Base-by-base conservation (phyloP, 768 basidiomycete genomes). In the Hydnum rufescens region DNA sequence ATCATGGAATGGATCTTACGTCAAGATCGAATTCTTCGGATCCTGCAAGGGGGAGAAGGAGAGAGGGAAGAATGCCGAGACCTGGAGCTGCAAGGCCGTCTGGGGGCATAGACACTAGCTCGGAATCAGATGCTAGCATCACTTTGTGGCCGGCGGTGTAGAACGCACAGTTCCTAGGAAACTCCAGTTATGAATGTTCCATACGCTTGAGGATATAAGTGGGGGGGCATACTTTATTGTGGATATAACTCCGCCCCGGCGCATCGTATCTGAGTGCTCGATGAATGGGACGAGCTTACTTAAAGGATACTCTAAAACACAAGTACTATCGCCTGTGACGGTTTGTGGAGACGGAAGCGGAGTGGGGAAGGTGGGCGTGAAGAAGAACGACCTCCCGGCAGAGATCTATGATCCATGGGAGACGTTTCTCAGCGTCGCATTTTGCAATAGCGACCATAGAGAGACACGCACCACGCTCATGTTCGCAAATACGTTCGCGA, bases 21-120 rank as follows among this genome's bases (percentile, higher is more conserved):
- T 96, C 92, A 1, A 93, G 70, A 53, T 95, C 90, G 55, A 86
- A 80, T 65, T 97, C 95, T 64, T 97, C 95, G 1, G 89, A 82
- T 4, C 93, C 92, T 39, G 93, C 89, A 2, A 99, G 70, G 0
- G 95, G 93, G 0, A 92, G 74, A 2, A 99, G 71, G 6, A 99
- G 70, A 61, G 78, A 83, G 0, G 87, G 82, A 5, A 97, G 71
- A 2, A 82, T 75, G 64, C 89, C 82, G 32, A 96, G 77, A 3
- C 90, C 89, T 2, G 84, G 76, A 2, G 80, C 77, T 2, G 64
- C 64, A 13, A 61, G 59, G n/a, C 65, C 67, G 18, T 78, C 78
- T 1, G 82, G 76, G 3, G 75, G 72, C 3, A 82, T 70, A 13
- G 74, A 58, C 22, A 80, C 70, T 34, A 60, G 62, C 4, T 70